phyloP scores from a whole-genome alignment of 495 filamentous ascomycete genomes.

The Lophiotrema nucula region DNA sequence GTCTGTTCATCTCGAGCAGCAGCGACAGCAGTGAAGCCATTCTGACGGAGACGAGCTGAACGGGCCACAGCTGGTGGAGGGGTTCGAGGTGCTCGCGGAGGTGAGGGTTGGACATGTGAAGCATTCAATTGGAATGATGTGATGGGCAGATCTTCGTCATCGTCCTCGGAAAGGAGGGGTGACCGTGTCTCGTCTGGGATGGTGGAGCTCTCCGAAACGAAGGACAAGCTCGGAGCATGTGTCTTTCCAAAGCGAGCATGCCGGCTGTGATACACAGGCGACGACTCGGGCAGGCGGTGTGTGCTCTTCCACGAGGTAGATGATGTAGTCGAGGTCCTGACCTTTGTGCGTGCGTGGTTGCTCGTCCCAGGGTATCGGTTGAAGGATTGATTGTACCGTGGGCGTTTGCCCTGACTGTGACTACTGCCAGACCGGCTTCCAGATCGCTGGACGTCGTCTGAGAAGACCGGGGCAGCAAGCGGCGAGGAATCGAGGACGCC shows the following conservation, averaged over 20 bases:
- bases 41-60: constrained; percentile 36
- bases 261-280: constrained; percentile 67
- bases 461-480: constrained; percentile 66
- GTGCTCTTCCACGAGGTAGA: constrained; percentile 68
- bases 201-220: constrained; percentile 69
- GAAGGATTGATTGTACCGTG: constrained; percentile 46
- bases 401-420: constrained; percentile 50
- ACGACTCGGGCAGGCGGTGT: constrained; percentile 76
- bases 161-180: constrained; percentile 73
- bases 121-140: constrained; percentile 65
- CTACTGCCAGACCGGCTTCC: constrained; percentile 57
- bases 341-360: constrained; percentile 59
- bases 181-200: constrained; percentile 59
- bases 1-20: constrained; percentile 37
- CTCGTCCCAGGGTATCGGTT: constrained; percentile 45
- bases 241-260: constrained; percentile 61
- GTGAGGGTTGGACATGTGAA: constrained; percentile 65
- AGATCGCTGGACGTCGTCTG: constrained; percentile 60
- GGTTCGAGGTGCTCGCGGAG: constrained; percentile 61
- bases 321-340: constrained; percentile 66
- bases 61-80: constrained; percentile 59
- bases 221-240: constrained; percentile 62
- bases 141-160: constrained; percentile 72
- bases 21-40: constrained; percentile 33
- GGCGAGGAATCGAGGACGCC: constrained; percentile 61